phyloP scores from a whole-genome alignment of 2,329 filamentous ascomycete genomes.

The Alternaria sp. region DNA sequence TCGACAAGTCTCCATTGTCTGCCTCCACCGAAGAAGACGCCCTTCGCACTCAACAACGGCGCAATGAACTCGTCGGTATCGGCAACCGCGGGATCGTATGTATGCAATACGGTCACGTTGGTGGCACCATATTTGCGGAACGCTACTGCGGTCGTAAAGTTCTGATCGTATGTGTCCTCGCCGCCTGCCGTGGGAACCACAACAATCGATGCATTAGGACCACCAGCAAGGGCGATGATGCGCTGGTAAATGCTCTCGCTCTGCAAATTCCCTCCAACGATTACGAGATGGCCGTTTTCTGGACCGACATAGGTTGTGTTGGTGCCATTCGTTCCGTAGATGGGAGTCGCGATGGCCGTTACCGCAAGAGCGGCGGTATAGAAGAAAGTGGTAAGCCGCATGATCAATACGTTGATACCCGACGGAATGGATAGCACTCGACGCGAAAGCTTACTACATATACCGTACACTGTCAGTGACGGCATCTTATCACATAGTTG shows the following conservation, averaged over 20 bases:
- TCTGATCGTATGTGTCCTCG: conserved; percentile 25
- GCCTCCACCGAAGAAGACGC: conserved; percentile 32
- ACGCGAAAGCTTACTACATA: background rate
- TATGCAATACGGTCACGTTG: conserved; percentile 33
- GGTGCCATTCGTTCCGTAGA: background rate
- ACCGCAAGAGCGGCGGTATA: conserved; percentile 7
- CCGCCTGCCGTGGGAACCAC: conserved; percentile 34
- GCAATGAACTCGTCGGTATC: conserved; percentile 31
- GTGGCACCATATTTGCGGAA: conserved; percentile 26
- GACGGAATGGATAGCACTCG: no score
- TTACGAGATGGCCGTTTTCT: conserved; percentile 30
- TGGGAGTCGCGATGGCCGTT: conserved; percentile 13
- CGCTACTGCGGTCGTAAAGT: conserved; percentile 24
- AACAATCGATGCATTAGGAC: conserved; percentile 27
- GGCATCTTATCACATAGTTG: conserved; percentile 1
- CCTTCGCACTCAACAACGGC: conserved; percentile 25
- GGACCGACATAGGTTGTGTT: conserved; percentile 30
- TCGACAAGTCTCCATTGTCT: conserved; percentile 35
- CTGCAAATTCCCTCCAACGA: conserved; percentile 33
- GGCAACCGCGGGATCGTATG: conserved; percentile 30
- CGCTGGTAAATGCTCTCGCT: conserved; percentile 32
- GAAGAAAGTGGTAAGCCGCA: conserved; percentile 14
- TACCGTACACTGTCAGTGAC: background rate
- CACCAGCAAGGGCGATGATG: conserved; percentile 34
- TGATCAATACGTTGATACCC: background rate